Percentiles rank a stretch among this genome's conserved stretches.
These are phyloP conservation scores for Apium graveolens DNA, from an alignment of 129 eudicot genomes.

Conservation along the genomic window DNA sequence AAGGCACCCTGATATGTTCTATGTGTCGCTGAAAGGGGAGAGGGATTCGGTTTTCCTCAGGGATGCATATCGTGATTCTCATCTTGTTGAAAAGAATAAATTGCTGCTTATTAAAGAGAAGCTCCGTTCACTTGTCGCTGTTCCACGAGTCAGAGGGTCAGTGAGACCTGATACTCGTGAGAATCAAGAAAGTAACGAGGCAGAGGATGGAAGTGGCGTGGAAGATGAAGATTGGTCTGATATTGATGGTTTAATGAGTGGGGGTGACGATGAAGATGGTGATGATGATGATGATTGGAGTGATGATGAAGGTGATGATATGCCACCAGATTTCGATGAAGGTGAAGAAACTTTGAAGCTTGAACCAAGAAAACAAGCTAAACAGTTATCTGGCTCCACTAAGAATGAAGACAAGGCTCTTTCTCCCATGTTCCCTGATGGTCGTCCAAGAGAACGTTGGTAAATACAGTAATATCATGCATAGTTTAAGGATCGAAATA, in stretches of 20 bases:
- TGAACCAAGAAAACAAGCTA: conserved; percentile 33
- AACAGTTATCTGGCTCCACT: conserved; percentile 13
- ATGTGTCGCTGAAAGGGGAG: conserved; percentile 86
- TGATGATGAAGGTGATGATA: conserved; percentile 49
- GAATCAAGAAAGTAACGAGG: conserved; percentile 30
- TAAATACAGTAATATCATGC: conserved; percentile 18
- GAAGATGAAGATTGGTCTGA: conserved; percentile 69
- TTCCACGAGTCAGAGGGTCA: conserved; percentile 49
- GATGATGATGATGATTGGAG: conserved; percentile 26
- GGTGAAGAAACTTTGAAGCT: conserved; percentile 38
- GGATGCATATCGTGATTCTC: conserved; percentile 85
- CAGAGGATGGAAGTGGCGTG: conserved; percentile 27
- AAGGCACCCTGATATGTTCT: conserved; percentile 99
- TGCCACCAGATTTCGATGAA: conserved; percentile 80
- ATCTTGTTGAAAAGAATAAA: conserved; percentile 71
- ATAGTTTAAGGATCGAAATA: background rate
- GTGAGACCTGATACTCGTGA: conserved; percentile 23
- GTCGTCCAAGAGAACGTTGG: conserved; percentile 96
- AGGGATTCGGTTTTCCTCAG: conserved; percentile 95
- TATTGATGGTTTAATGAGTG: conserved; percentile 45
- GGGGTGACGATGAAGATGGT: conserved; percentile 42
- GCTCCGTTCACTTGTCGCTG: conserved; percentile 73
- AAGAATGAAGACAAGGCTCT: conserved; percentile 43
- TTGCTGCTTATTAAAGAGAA: conserved; percentile 81
- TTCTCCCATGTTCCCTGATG: conserved; percentile 72